A percentile compares a stretch with the other conserved stretches of the same genome.
These are phyloP conservation scores for Claviceps sp. DNA, from an alignment of 2,329 filamentous ascomycete genomes.

Conservation along the genomic window DNA sequence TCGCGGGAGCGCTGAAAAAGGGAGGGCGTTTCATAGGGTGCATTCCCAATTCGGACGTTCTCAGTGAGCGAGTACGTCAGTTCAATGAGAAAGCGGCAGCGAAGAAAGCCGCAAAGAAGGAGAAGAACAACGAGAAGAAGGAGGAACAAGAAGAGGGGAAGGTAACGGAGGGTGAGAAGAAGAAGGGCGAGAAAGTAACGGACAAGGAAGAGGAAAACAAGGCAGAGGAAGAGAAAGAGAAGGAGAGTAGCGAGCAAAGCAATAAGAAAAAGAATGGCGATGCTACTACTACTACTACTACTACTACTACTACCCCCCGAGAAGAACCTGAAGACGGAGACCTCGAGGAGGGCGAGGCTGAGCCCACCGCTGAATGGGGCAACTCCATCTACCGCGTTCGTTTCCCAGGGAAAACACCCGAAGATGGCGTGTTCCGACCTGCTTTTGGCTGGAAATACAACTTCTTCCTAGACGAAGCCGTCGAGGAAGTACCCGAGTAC, in stretches of 20 bases:
- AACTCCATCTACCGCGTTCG: slow-evolving; percentile 86
- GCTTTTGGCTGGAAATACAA: slow-evolving; percentile 97
- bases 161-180: background rate
- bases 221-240: background rate
- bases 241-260: background rate
- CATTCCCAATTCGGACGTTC: slow-evolving; percentile 92
- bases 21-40: slow-evolving; percentile 89
- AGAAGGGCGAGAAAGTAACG: background rate
- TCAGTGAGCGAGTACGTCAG: slow-evolving; percentile 63
- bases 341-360: slow-evolving; percentile 47
- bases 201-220: background rate
- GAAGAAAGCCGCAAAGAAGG: slow-evolving; percentile 29
- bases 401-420: slow-evolving; percentile 70
- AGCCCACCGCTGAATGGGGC: slow-evolving; percentile 68
- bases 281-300: too few relatives aligned
- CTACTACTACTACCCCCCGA: slow-evolving; percentile 8
- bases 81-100: slow-evolving; percentile 46
- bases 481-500: slow-evolving; percentile 92
- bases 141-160: slow-evolving; percentile 11
- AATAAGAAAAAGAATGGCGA: slow-evolving; percentile 9
- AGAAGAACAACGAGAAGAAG: slow-evolving; percentile 17
- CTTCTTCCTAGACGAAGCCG: slow-evolving; percentile 90
- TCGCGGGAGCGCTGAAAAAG: slow-evolving; percentile 80
- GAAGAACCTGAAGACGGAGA: slow-evolving; percentile 28
- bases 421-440: slow-evolving; percentile 82